Evolutionary conservation across 371 early-diverging fungal species (phyloP).

Genomic region (Rhizopus sp.): DNA sequence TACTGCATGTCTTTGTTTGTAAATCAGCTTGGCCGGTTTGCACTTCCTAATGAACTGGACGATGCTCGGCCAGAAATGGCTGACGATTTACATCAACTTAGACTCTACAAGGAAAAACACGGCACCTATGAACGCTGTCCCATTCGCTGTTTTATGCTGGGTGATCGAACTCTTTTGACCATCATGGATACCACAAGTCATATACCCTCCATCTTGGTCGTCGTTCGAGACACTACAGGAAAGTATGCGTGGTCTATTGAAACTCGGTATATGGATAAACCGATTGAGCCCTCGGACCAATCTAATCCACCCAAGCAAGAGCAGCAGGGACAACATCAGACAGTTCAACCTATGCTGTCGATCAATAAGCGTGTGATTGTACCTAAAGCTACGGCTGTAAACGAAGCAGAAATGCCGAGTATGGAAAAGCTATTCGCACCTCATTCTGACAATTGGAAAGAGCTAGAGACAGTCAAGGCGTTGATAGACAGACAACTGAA

Average conservation of each 20-base stretch:
- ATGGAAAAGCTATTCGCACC: conserved; percentile 40
- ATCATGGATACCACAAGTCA: conserved; percentile 32
- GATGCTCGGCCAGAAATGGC: conserved; percentile 55
- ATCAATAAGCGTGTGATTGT: conserved; percentile 6
- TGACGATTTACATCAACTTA: conserved; percentile 50
- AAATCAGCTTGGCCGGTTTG: conserved; percentile 71
- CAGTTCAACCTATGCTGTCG: neutral
- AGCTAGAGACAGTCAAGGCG: conserved; percentile 33
- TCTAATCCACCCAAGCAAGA: neutral
- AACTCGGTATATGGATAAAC: conserved; percentile 47
- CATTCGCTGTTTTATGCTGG: conserved; percentile 69
- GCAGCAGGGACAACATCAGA: neutral
- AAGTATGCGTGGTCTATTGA: conserved; percentile 70
- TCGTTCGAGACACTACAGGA: conserved; percentile 73
- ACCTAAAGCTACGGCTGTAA: conserved; percentile 21
- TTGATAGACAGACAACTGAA: conserved; percentile 35
- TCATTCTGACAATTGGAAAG: conserved; percentile 34
- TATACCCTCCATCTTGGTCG: conserved; percentile 48
- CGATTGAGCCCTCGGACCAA: neutral
- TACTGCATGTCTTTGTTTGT: conserved; percentile 70
- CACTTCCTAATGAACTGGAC: conserved; percentile 57
- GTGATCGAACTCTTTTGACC: conserved; percentile 66
- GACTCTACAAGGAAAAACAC: conserved; percentile 7
- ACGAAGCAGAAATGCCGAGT: conserved; percentile 42
- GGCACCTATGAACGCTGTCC: conserved; percentile 12